These are phyloP conservation scores for Cymbopogon flexuosus DNA, from an alignment of 202 grass and related monocot species.

Conservation along the genomic window DNA sequence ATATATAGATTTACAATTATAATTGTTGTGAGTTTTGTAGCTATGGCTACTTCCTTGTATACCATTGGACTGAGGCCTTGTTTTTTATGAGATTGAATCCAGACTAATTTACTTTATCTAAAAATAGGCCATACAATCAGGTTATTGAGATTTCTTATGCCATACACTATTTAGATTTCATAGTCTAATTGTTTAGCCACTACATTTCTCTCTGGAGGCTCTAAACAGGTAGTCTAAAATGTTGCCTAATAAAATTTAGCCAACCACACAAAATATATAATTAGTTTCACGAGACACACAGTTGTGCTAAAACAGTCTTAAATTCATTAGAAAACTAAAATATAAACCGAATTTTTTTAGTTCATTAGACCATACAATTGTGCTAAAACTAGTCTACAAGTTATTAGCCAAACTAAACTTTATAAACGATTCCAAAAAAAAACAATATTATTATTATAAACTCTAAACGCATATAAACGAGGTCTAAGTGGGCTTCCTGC, in stretches of 20 bases:
- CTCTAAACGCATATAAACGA: not conserved
- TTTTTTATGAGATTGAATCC: not conserved
- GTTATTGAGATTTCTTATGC: not conserved
- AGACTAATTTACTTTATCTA: no score
- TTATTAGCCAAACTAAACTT: no score
- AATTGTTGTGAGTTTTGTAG: not conserved
- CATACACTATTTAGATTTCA: no score
- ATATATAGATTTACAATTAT: not conserved
- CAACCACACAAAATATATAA: not conserved
- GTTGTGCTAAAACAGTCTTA: not conserved
- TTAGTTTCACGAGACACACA: not conserved
- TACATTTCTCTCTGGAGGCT: no score
- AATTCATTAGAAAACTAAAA: not conserved
- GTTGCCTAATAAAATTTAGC: no score
- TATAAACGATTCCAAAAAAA: no score
- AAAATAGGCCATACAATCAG: not conserved
- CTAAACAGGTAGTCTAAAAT: no score
- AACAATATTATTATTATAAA: no score
- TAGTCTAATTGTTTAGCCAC: no score
- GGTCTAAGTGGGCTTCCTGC: not conserved
- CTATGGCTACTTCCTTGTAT: not conserved
- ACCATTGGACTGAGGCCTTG: not conserved
- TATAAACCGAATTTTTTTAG: no score
- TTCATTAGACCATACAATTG: no score
- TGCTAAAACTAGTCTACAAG: no score